A percentile compares a stretch with the other conserved stretches of the same genome.
phyloP scores from a whole-genome alignment of 2,329 filamentous ascomycete species.

The Aspergillus cejpii region DNA sequence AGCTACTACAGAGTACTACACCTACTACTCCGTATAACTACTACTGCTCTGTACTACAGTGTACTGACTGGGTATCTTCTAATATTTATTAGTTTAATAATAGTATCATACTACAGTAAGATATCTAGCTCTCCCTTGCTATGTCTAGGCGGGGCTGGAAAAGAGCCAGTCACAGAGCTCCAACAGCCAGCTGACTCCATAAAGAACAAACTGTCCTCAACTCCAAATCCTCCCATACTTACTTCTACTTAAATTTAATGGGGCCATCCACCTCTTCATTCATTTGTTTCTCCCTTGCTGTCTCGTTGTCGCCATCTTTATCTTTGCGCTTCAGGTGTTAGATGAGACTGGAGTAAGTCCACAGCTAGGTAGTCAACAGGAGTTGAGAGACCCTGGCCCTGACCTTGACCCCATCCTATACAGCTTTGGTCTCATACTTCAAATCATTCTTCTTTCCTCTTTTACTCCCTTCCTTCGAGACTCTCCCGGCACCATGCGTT shows the following conservation, averaged over 20 bases:
- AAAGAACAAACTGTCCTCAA: conserved; percentile 43
- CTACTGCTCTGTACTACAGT: too few relatives aligned
- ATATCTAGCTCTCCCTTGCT: conserved; percentile 17
- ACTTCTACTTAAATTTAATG: conserved; percentile 17
- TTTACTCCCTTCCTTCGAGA: conserved; percentile 1
- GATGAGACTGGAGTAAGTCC: not conserved
- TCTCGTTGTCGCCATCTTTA: conserved; percentile 8
- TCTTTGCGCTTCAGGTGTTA: not conserved
- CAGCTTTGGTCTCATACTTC: not conserved
- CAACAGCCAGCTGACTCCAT: conserved; percentile 19
- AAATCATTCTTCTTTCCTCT: conserved; percentile 3
- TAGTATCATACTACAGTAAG: too few relatives aligned
- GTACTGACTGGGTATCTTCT: too few relatives aligned
- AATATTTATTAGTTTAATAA: too few relatives aligned
- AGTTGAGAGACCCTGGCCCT: too few relatives aligned
- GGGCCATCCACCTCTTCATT: conserved; percentile 5
- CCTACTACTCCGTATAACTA: too few relatives aligned
- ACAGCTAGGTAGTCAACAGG: not conserved
- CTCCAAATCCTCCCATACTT: conserved; percentile 20
- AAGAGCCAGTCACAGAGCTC: conserved; percentile 25
- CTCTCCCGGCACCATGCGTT: conserved; percentile 30
- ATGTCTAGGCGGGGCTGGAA: conserved; percentile 16
- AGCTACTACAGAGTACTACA: too few relatives aligned
- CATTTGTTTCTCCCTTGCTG: conserved; percentile 1
- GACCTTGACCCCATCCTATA: too few relatives aligned